Evolutionary conservation across 768 basidiomycete genomes (phyloP), one percentile per base, ranked within the genome.

Genomic region (Agrocybe praecox): DNA sequence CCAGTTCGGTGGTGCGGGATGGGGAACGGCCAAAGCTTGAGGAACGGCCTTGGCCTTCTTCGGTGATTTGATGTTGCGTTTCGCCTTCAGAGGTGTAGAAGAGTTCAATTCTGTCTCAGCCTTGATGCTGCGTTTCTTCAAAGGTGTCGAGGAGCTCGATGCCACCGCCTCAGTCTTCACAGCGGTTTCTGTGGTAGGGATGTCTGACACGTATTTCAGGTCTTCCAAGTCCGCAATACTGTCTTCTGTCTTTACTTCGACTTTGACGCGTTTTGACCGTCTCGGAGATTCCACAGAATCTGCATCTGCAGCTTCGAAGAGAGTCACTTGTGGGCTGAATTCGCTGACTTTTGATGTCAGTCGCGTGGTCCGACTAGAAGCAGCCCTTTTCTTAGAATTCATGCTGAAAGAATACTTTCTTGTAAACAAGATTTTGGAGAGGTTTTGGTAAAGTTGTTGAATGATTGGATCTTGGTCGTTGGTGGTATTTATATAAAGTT

Each of bases 1-100:
- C 92, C 93, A 95, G 36, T 72, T 67, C 26, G 70, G 67, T 8
- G 92, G 93, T 1, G 84, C 76, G 0, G 89, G 85, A 62, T 93
- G 90, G 0, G 92, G 86, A 0, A 70, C 74, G 2, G 70, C 79
- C 19, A 92, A 71, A 1, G 76, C 67, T 55, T 80, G 80, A 52
- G 76, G 79, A n/a, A 88, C 79, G 1, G 75, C 66, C 64, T 86
- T 90, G 2, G 67, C 64, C 67, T 88, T 90, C 61, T 76, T 76
- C 2, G 83, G 79, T 1, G 77, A 79, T 14, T 45, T 53, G 24
- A 53, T 42, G 18, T 53, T 26, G 1, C 43, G 24, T 26, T 46
- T 42, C 33, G 1, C 17, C 23, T 32, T 56, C 23, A 43, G 12
- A 4, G 36, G 12, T 5, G 36, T 58, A 2, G 64, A 60, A 22